A percentile compares a stretch with the other conserved stretches of the same genome.
Evolutionary conservation across 1,139 yeast genomes (phyloP).

Genomic region (Pichia sp.): DNA sequence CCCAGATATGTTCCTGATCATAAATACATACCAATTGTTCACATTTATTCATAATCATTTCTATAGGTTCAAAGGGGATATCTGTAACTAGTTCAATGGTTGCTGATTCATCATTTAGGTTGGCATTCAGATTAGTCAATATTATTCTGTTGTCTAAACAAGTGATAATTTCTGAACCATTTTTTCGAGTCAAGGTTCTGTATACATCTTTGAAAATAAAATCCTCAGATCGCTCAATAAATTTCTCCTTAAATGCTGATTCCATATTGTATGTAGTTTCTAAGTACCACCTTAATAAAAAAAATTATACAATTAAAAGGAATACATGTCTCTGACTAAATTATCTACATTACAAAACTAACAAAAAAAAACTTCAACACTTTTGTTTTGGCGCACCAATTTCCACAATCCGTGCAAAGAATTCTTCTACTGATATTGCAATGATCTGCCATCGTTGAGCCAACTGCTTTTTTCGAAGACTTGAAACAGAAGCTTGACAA

Average conservation of each 20-base stretch:
- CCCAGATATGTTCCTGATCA: slow-evolving; percentile 14
- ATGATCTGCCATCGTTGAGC: slow-evolving; percentile 22
- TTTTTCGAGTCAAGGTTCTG: slow-evolving; percentile 22
- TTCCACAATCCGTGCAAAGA: slow-evolving; percentile 8
- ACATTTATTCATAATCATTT: slow-evolving; percentile 19
- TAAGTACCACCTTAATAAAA: too few relatives aligned
- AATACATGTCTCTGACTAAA: too few relatives aligned
- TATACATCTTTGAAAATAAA: slow-evolving; percentile 11
- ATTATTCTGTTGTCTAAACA: slow-evolving; percentile 17
- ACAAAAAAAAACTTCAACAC: background rate
- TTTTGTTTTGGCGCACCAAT: background rate
- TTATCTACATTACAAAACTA: too few relatives aligned
- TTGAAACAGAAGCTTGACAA: background rate
- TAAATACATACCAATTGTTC: slow-evolving; percentile 26
- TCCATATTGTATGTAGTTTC: background rate
- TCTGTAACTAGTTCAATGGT: background rate
- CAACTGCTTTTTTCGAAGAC: slow-evolving; percentile 19
- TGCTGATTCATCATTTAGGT: background rate
- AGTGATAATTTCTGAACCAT: slow-evolving; percentile 25
- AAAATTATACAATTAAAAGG: too few relatives aligned
- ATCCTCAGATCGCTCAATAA: slow-evolving; percentile 3
- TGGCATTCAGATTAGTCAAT: slow-evolving; percentile 16
- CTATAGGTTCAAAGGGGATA: slow-evolving; percentile 21
- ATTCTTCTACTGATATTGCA: slow-evolving; percentile 15
- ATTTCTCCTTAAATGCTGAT: background rate